Evolutionary conservation across 2,329 filamentous ascomycete genomes (phyloP).

Genomic region (Xylaria sp.): DNA sequence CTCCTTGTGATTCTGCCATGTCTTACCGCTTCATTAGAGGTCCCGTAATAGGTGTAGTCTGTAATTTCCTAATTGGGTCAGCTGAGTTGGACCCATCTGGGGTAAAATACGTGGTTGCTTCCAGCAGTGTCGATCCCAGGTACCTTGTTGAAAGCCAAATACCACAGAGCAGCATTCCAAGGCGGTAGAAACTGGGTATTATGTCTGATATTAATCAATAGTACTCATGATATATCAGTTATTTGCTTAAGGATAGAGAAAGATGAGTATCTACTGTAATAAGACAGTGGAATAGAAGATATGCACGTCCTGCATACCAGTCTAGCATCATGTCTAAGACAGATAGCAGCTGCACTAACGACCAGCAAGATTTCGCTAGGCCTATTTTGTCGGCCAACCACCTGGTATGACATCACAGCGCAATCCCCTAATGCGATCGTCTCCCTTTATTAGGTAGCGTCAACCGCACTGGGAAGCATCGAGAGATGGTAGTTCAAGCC

Average conservation of each 20-base stretch:
- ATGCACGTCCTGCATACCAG: neutral
- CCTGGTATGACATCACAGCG: constrained; percentile 35
- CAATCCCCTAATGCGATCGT: constrained; percentile 27
- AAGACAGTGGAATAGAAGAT: neutral
- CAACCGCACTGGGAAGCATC: constrained; percentile 14
- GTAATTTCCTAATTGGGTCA: constrained; percentile 13
- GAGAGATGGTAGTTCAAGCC: constrained; percentile 14
- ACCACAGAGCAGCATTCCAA: neutral
- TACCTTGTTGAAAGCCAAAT: neutral
- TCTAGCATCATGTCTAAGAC: neutral
- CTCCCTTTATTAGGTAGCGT: constrained; percentile 29
- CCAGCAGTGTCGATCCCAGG: neutral
- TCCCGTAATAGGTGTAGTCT: constrained; percentile 12
- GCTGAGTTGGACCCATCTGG: constrained; percentile 6
- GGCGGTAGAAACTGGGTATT: neutral
- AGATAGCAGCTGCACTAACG: neutral
- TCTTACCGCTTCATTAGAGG: constrained; percentile 24
- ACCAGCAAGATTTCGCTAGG: constrained; percentile 25
- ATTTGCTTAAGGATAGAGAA: no score
- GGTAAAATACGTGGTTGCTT: neutral
- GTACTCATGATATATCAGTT: neutral
- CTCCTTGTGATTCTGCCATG: constrained; percentile 27
- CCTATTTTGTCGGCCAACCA: constrained; percentile 15
- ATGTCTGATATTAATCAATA: neutral
- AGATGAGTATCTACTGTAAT: neutral